Evolutionary conservation across 1,284 basidiomycete species (phyloP), one percentile per base, ranked within the genome.

Genomic region (Rhodotorula glutinis): DNA sequence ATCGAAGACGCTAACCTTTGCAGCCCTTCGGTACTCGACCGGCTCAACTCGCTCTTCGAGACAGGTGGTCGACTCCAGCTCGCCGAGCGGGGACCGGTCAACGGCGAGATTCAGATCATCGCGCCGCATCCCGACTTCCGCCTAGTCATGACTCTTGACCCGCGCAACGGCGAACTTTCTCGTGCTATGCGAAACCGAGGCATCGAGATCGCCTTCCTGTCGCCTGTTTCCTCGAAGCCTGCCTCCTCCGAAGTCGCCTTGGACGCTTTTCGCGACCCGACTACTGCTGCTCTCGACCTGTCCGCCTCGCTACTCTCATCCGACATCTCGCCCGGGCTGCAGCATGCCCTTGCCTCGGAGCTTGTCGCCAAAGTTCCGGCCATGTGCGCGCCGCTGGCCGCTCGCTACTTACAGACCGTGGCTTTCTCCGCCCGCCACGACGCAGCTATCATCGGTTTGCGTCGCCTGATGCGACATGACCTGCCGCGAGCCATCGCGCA

Each of bases 151-250:
- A 87, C 88, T 8, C 86, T 96, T 65, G 91, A 99, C 76, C 89
- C 92, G 27, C 86, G 87, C 67, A 85, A 89, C 72, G 97, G 96
- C 57, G 96, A 99, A 79, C 82, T 99, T 16, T 98, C 95, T 11
- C 85, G 96, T 47, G 96, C 96, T 1, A 99, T 99, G 96, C 87
- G 96, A 51, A 99, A 99, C 78, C 87, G 96, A 72, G 96, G 95
- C 44, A 83, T 98, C 52, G 96, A 99, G 79, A 84, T 98, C 46
- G 84, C 83, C 33, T 67, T 76, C 54, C 53, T 74, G 10, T 16
- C 30, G 40, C 27, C 44, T 10, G 11, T 41, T 13, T 49, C 49
- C 41, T 46, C 63, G 16, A 25, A 40, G 17, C 27, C 52, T 19
- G 4, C 16, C 7, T 3, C 17, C n/a, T 30, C 23, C 23, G 21